These are phyloP conservation scores for Psilocybe cyanescens DNA, from an alignment of 768 basidiomycete species.

Conservation along the genomic window DNA sequence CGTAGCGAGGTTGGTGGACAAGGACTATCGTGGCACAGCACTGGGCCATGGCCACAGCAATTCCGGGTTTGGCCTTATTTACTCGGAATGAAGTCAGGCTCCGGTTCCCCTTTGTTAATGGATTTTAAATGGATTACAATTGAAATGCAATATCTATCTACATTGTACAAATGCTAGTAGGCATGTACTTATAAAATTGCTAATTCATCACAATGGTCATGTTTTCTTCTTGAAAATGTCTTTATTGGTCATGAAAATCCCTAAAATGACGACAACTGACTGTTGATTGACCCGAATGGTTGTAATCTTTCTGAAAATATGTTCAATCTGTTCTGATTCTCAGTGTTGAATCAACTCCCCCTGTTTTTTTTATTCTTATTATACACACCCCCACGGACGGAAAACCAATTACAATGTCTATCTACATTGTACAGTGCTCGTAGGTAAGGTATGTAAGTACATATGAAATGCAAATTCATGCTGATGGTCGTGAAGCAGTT, in stretches of 20 bases:
- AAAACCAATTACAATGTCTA: not conserved
- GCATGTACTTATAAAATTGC: not conserved
- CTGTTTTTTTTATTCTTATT: no score
- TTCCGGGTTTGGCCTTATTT: constrained; percentile 19
- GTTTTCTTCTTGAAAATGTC: no score
- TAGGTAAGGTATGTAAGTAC: not conserved
- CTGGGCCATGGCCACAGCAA: not conserved
- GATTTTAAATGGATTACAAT: not conserved
- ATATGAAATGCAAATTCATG: not conserved
- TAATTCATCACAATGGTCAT: not conserved
- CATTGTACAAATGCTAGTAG: not conserved
- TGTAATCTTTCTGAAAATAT: no score
- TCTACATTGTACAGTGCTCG: not conserved
- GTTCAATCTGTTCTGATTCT: no score
- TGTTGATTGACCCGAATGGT: no score
- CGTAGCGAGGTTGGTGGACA: constrained; percentile 13
- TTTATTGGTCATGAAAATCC: no score
- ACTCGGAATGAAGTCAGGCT: not conserved
- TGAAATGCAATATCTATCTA: not conserved
- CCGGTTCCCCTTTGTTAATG: not conserved
- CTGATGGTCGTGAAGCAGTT: not conserved
- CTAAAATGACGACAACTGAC: no score
- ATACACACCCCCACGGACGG: no score
- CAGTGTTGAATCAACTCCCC: no score
- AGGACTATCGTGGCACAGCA: constrained; percentile 26